Evolutionary conservation across 2,329 filamentous ascomycete genomes (phyloP).

Genomic region (Cladosporium oxysporum): DNA sequence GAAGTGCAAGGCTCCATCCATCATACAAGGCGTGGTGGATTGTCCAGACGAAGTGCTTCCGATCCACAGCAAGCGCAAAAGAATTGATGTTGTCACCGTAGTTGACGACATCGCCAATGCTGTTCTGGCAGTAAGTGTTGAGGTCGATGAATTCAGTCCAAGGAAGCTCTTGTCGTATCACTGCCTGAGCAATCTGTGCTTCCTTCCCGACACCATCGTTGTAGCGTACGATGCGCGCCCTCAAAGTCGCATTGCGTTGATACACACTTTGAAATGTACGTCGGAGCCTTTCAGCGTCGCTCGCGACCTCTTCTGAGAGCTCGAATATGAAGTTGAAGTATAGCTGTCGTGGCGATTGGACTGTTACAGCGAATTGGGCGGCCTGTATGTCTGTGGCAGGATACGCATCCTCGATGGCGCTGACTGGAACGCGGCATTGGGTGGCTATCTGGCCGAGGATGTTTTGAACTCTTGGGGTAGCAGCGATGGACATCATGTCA

Average conservation of each 20-base stretch:
- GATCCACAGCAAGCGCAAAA: background rate
- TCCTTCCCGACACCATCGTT: background rate
- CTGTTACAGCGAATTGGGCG: background rate
- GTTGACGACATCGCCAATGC: background rate
- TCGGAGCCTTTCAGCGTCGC: background rate
- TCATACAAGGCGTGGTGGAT: slow-evolving; percentile 28
- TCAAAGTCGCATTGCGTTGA: background rate
- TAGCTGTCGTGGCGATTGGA: background rate
- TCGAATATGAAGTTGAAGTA: background rate
- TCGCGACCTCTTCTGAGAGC: background rate
- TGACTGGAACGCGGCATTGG: background rate
- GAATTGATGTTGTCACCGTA: background rate
- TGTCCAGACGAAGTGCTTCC: slow-evolving; percentile 21
- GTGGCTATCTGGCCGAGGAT: background rate
- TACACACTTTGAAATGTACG: background rate
- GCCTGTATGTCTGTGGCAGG: background rate
- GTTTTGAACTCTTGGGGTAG: background rate
- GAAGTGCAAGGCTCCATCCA: slow-evolving; percentile 22
- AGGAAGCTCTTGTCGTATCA: background rate
- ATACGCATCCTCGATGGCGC: background rate
- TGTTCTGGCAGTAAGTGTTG: background rate
- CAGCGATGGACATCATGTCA: background rate
- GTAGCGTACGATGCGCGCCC: background rate
- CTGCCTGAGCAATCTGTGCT: background rate
- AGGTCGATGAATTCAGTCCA: background rate